phyloP scores from a whole-genome alignment of 805 yeast species.

The Candida manassasensis region DNA sequence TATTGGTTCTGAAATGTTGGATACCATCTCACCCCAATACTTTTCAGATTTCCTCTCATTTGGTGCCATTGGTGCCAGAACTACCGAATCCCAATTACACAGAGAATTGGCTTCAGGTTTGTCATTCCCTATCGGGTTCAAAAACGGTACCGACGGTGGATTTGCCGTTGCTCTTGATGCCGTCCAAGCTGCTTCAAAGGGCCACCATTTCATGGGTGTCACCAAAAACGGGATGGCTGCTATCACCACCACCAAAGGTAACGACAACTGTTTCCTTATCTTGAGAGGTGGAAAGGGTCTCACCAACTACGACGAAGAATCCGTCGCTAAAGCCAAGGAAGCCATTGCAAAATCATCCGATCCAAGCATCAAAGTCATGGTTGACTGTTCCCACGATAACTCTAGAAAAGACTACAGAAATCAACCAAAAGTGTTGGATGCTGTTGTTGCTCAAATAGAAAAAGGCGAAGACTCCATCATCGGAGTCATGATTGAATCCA shows the following conservation, averaged over 20 bases:
- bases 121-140: conserved; percentile 98
- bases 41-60: conserved; percentile 84
- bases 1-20: conserved; percentile 96
- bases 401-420: conserved; percentile 90
- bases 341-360: conserved; percentile 47
- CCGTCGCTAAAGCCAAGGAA: conserved; percentile 71
- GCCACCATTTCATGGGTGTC: conserved; percentile 96
- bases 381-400: conserved; percentile 98
- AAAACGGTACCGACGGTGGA: conserved; percentile 97
- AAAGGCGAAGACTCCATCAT: conserved; percentile 75
- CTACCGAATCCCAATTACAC: conserved; percentile 97
- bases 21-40: conserved; percentile 95
- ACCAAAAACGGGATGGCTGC: conserved; percentile 97
- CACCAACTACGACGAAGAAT: conserved; percentile 82
- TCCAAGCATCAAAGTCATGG: conserved; percentile 66
- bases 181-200: conserved; percentile 80
- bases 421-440: conserved; percentile 87
- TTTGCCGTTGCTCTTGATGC: conserved; percentile 93
- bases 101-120: conserved; percentile 96
- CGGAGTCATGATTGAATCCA: conserved; percentile 95
- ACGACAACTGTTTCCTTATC: conserved; percentile 88
- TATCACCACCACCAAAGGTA: conserved; percentile 93
- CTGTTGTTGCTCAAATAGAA: conserved; percentile 76
- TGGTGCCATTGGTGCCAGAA: conserved; percentile 99
- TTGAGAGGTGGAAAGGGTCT: conserved; percentile 94